Conservation (phyloP, 768 basidiomycete species). For the Sporobolomyces pararoseus region DNA sequence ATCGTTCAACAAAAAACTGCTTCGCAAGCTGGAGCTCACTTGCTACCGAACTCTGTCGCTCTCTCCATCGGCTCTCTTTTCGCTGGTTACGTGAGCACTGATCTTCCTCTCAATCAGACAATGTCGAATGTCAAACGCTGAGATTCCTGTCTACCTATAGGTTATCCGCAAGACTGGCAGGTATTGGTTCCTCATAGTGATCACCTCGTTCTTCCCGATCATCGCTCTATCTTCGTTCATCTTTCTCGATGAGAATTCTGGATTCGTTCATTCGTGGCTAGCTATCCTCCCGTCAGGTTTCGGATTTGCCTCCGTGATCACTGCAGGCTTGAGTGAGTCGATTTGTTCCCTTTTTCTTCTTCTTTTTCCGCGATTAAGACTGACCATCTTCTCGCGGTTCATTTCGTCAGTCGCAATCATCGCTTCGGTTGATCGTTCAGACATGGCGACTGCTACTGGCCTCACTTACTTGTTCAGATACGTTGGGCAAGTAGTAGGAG, state of each 20-base stretch:
- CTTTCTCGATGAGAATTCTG: conserved; percentile 61
- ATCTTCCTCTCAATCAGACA: conserved; percentile 44
- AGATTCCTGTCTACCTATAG: conserved; percentile 3
- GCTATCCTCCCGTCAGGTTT: conserved; percentile 38
- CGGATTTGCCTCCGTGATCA: conserved; percentile 34
- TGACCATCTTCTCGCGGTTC: neutral
- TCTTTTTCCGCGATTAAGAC: neutral
- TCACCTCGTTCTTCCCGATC: conserved; percentile 61
- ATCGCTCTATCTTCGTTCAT: conserved; percentile 60
- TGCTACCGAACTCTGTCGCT: conserved; percentile 85
- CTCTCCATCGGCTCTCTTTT: conserved; percentile 79
- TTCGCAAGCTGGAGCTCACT: conserved; percentile 53
- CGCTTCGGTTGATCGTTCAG: conserved; percentile 69
- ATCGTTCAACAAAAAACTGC: conserved; percentile 37
- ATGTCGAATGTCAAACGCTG: neutral
- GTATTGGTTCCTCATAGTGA: conserved; percentile 69
- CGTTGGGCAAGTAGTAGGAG: conserved; percentile 94
- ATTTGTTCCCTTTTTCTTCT: too few species aligned
- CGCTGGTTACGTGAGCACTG: conserved; percentile 67
- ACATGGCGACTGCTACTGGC: conserved; percentile 58
- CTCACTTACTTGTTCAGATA: conserved; percentile 69
- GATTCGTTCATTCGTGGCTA: conserved; percentile 37
- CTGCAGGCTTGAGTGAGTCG: conserved; percentile 25
- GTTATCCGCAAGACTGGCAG: conserved; percentile 63
- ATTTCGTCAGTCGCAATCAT: conserved; percentile 62